These are phyloP conservation scores for Phycomyces nitens DNA, from an alignment of 192 early-diverging fungal genomes.

Conservation along the genomic window DNA sequence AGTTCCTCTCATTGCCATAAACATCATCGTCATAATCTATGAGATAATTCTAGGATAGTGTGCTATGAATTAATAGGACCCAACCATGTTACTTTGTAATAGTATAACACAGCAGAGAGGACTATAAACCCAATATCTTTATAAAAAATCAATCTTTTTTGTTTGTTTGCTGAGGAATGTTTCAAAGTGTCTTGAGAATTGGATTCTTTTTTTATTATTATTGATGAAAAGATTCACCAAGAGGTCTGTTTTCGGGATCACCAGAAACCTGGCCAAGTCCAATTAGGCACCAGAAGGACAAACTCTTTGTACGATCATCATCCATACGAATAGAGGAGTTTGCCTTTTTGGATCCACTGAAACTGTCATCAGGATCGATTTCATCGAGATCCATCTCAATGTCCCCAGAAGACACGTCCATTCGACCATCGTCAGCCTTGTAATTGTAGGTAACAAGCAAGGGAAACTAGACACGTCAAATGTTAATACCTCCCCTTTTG, in stretches of 20 bases:
- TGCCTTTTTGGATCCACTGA: conserved; percentile 22
- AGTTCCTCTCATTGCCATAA: conserved; percentile 82
- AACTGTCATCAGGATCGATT: conserved; percentile 27
- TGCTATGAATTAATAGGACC: no score
- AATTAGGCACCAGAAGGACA: conserved; percentile 59
- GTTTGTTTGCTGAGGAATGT: no score
- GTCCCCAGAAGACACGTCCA: conserved; percentile 34
- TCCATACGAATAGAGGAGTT: conserved; percentile 26
- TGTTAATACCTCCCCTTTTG: background rate
- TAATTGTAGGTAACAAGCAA: conserved; percentile 54
- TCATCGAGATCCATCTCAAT: conserved; percentile 32
- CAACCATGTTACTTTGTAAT: no score
- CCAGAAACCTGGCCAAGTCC: conserved; percentile 49
- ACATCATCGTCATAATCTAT: conserved; percentile 78
- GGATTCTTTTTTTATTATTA: no score
- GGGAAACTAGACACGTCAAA: conserved; percentile 49
- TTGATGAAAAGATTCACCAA: no score
- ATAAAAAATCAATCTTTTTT: no score
- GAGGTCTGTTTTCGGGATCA: background rate
- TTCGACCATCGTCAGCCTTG: conserved; percentile 38
- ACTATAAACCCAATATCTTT: no score
- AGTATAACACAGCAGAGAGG: no score
- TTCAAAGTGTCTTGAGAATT: no score
- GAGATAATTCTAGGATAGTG: conserved; percentile 74
- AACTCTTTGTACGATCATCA: conserved; percentile 42